A percentile compares a stretch with the other conserved stretches of the same genome.
These are phyloP conservation scores for Phalaenopsis equestris DNA, from an alignment of 106 monocot genomes.

Conservation along the genomic window DNA sequence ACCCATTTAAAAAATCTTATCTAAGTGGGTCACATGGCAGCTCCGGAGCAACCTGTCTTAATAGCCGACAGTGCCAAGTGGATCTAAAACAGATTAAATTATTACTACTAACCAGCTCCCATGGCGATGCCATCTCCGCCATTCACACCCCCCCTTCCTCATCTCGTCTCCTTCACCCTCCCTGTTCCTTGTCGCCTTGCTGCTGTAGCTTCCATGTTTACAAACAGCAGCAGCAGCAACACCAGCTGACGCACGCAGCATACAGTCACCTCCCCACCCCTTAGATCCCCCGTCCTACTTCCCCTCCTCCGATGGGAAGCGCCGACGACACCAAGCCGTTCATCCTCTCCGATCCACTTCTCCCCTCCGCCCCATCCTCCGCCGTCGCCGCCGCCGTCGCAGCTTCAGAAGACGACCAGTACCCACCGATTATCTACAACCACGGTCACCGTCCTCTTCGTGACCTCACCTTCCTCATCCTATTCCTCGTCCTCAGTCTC, in stretches of 20 bases:
- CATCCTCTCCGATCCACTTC: slow-evolving; percentile 21
- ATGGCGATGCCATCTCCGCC: no score
- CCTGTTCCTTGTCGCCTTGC: no score
- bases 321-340: slow-evolving; percentile 26
- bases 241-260: neutral
- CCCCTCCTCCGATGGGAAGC: slow-evolving; percentile 23
- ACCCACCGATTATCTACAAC: slow-evolving; percentile 57
- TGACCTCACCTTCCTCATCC: slow-evolving; percentile 49
- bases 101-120: no score
- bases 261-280: neutral
- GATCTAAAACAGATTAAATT: no score
- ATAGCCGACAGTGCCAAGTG: no score
- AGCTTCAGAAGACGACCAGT: slow-evolving; percentile 19
- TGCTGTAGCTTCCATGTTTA: neutral
- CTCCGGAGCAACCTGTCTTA: no score
- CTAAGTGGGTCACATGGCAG: no score
- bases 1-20: no score
- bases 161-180: neutral
- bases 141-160: neutral
- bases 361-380: slow-evolving; percentile 6
- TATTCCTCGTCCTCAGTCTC: slow-evolving; percentile 56
- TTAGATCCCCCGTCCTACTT: neutral
- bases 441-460: slow-evolving; percentile 53
- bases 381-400: neutral
- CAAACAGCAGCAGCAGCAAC: neutral